Percentiles rank a stretch among this genome's conserved stretches.
These are phyloP conservation scores for Salix dunnii DNA, from an alignment of 345 rosid species.

Conservation along the genomic window DNA sequence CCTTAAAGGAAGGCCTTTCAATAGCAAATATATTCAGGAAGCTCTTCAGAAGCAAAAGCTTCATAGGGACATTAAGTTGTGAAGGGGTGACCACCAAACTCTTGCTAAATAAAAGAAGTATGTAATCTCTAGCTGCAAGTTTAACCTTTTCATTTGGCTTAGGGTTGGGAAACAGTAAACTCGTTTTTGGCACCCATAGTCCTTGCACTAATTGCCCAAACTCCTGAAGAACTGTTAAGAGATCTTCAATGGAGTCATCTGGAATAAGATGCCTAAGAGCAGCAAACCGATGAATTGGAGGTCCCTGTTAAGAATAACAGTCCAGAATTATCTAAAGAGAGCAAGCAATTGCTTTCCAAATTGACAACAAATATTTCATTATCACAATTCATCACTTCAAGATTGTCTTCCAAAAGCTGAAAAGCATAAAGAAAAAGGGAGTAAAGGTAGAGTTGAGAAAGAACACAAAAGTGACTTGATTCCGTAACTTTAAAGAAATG, in stretches of 20 bases:
- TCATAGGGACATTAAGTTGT: conserved; percentile 18
- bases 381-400: neutral
- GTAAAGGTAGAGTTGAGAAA: too few species aligned
- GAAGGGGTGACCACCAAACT: conserved; percentile 25
- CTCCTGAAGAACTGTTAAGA: conserved; percentile 50
- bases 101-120: conserved; percentile 52
- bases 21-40: conserved; percentile 41
- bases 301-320: conserved; percentile 40
- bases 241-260: conserved; percentile 45
- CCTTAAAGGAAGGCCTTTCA: conserved; percentile 44
- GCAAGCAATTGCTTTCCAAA: neutral
- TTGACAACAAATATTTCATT: neutral
- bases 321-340: conserved; percentile 11
- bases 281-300: conserved; percentile 50
- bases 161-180: conserved; percentile 34
- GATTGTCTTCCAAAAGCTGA: neutral
- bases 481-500: neutral
- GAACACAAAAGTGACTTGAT: too few species aligned
- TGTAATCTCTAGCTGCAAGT: conserved; percentile 47
- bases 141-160: conserved; percentile 5
- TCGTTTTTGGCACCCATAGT: conserved; percentile 66
- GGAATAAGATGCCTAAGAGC: conserved; percentile 62
- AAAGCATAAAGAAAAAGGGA: neutral
- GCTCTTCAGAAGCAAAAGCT: conserved; percentile 23
- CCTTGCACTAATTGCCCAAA: conserved; percentile 78